phyloP scores from a whole-genome alignment of 1,139 yeast species.

The Yamadazyma siamensis region DNA sequence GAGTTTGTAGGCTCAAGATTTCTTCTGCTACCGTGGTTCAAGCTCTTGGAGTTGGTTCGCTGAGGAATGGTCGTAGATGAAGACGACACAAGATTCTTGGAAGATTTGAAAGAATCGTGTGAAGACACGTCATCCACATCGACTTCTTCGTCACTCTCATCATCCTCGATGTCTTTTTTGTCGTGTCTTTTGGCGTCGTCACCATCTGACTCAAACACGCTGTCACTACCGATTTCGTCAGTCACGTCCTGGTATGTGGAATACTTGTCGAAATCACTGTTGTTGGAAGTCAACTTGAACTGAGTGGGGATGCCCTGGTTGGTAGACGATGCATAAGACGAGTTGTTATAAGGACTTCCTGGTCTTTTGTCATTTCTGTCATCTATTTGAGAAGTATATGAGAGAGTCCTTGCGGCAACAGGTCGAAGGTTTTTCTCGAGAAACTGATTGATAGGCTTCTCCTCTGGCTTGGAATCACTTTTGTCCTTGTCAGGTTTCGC shows the following conservation, averaged over 20 bases:
- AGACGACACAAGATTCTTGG: conserved; percentile 10
- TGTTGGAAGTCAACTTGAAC: conserved; percentile 6
- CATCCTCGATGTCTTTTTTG: conserved; percentile 26
- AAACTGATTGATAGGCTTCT: conserved; percentile 1
- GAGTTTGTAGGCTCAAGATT: conserved; percentile 14
- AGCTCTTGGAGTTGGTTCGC: conserved; percentile 1
- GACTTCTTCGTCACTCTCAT: conserved; percentile 26
- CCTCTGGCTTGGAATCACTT: not conserved
- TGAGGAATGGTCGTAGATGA: conserved; percentile 11
- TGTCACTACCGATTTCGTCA: conserved; percentile 6
- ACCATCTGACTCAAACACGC: conserved; percentile 4
- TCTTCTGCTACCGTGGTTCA: not conserved
- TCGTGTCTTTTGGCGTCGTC: conserved; percentile 10
- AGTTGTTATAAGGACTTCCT: conserved; percentile 10
- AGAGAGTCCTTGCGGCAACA: conserved; percentile 10
- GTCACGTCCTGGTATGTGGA: conserved; percentile 7
- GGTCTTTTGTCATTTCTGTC: conserved; percentile 6
- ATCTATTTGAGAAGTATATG: conserved; percentile 9
- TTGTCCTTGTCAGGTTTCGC: not conserved
- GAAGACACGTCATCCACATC: conserved; percentile 30
- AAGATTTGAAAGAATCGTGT: conserved; percentile 22
- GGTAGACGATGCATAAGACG: conserved; percentile 6
- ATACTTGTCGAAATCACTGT: conserved; percentile 9
- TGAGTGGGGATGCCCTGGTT: conserved; percentile 3
- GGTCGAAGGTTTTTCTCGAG: conserved; percentile 12